These are phyloP conservation scores for Wickerhamomyces hampshirensis DNA, from an alignment of 805 yeast species.

Conservation along the genomic window DNA sequence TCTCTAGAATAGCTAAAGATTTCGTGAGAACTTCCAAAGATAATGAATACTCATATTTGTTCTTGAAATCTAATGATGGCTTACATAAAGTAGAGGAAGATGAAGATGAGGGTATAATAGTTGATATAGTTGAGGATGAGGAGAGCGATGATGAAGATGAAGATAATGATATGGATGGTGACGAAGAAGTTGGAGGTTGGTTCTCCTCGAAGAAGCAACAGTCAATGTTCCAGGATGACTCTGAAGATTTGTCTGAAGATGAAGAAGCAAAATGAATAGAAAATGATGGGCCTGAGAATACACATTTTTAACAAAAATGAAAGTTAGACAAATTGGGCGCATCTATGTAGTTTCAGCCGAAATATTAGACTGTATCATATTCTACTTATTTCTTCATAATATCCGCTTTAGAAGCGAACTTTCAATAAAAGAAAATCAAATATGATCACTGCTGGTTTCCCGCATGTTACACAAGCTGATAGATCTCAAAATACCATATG, in stretches of 20 bases:
- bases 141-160: slow-evolving; percentile 8
- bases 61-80: slow-evolving; percentile 34
- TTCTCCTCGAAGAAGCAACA: slow-evolving; percentile 17
- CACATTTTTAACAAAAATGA: no score
- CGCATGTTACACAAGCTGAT: no score
- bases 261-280: slow-evolving; percentile 7
- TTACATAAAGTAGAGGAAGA: slow-evolving; percentile 19
- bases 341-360: no score
- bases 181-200: slow-evolving; percentile 25
- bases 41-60: slow-evolving; percentile 51
- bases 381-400: no score
- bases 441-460: no score
- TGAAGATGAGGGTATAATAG: slow-evolving; percentile 10
- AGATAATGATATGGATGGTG: slow-evolving; percentile 10
- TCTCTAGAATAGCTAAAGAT: slow-evolving; percentile 71
- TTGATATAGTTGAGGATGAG: slow-evolving; percentile 13
- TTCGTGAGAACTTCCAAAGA: slow-evolving; percentile 50
- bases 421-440: no score
- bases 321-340: no score
- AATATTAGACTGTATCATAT: no score
- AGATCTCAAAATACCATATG: no score
- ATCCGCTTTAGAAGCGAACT: no score
- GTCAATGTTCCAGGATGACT: slow-evolving; percentile 4
- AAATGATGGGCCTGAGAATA: no score
- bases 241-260: slow-evolving; percentile 5